Evolutionary conservation across 2,329 filamentous ascomycete genomes (phyloP).

Genomic region (Rosellinia necatrix): DNA sequence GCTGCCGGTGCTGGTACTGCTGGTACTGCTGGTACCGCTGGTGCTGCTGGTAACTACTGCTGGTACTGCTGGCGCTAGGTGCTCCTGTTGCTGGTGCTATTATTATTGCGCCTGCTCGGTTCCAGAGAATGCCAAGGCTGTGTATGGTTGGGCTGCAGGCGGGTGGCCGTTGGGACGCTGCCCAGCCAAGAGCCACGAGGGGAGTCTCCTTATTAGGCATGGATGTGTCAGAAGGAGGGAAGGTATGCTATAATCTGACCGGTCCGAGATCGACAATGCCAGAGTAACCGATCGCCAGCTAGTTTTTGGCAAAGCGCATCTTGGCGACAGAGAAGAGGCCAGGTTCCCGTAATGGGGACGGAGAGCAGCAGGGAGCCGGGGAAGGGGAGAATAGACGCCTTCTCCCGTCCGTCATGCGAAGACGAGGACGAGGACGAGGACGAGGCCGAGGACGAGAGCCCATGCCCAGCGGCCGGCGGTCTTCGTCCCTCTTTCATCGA

Average conservation of each 20-base stretch:
- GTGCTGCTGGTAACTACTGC: slow-evolving; percentile 1
- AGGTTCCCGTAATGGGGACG: too few species aligned
- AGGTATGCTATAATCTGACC: slow-evolving; percentile 14
- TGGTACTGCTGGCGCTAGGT: not conserved
- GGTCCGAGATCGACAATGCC: slow-evolving; percentile 24
- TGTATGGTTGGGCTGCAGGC: slow-evolving; percentile 40
- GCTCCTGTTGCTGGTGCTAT: slow-evolving; percentile 1
- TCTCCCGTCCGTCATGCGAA: too few species aligned
- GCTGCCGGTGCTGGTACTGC: not conserved
- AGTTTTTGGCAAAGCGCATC: not conserved
- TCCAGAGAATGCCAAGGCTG: slow-evolving; percentile 16
- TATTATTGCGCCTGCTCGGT: too few species aligned
- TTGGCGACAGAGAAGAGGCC: too few species aligned
- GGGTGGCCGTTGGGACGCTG: slow-evolving; percentile 37
- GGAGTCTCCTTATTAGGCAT: slow-evolving; percentile 20
- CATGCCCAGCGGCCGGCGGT: slow-evolving; percentile 13
- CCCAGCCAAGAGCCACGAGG: slow-evolving; percentile 38
- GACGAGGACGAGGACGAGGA: too few species aligned
- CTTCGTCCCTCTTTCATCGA: too few species aligned
- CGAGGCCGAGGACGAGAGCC: too few species aligned
- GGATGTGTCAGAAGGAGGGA: slow-evolving; percentile 9
- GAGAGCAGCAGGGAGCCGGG: too few species aligned
- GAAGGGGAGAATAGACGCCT: too few species aligned
- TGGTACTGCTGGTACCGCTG: not conserved
- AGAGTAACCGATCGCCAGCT: slow-evolving; percentile 25